These are phyloP conservation scores for Corylus americana DNA, from an alignment of 306 rosid genomes.

Conservation along the genomic window DNA sequence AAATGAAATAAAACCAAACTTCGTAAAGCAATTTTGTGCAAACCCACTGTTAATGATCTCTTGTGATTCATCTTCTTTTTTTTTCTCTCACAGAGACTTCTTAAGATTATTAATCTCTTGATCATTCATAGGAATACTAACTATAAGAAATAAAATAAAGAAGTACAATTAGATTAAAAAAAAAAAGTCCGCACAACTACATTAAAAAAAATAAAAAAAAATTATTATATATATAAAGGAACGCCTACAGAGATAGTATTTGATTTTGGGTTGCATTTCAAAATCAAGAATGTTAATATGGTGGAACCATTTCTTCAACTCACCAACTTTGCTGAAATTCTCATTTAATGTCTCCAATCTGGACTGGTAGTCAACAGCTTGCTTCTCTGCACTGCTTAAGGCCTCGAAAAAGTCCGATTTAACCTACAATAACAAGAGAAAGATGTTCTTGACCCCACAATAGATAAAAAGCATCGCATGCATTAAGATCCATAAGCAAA, in stretches of 20 bases:
- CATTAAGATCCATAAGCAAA: background rate
- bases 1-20: too few relatives aligned
- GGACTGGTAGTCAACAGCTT: constrained; percentile 66
- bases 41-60: background rate
- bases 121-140: background rate
- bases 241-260: too few relatives aligned
- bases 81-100: background rate
- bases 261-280: background rate
- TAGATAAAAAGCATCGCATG: background rate
- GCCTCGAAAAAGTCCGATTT: constrained; percentile 86
- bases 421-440: constrained; percentile 41
- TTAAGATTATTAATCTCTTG: background rate
- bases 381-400: constrained; percentile 72
- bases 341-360: constrained; percentile 48
- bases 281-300: background rate
- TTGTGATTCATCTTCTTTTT: background rate
- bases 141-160: background rate
- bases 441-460: background rate
- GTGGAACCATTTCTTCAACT: constrained; percentile 24
- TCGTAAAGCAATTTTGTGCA: background rate
- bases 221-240: too few relatives aligned
- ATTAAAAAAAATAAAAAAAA: too few relatives aligned
- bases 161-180: too few relatives aligned
- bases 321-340: constrained; percentile 66
- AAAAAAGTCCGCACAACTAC: too few relatives aligned